Evolutionary conservation across 73 alveolate species (phyloP).

Genomic region (Paramecium primaurelia): DNA sequence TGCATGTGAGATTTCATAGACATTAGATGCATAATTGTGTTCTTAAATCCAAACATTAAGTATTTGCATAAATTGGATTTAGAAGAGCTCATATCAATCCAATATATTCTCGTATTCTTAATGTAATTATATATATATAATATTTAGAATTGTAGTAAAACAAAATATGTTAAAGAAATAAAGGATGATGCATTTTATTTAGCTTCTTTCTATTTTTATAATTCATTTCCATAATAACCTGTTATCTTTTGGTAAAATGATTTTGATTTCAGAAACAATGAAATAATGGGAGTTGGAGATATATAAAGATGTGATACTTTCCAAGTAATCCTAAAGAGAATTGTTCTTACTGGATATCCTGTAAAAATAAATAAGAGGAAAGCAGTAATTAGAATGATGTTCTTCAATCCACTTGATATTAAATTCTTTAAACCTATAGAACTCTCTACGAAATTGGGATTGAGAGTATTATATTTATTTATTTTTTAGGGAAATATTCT

Average conservation of each 20-base stretch:
- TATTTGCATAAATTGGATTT: slow-evolving; percentile 92
- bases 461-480: slow-evolving; percentile 66
- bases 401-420: slow-evolving; percentile 87
- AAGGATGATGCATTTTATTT: slow-evolving; percentile 77
- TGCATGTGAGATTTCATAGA: slow-evolving; percentile 88
- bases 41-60: slow-evolving; percentile 76
- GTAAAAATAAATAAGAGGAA: slow-evolving; percentile 95
- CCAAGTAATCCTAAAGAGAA: slow-evolving; percentile 93
- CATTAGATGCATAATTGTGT: slow-evolving; percentile 69
- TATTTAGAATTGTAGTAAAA: slow-evolving; percentile 73
- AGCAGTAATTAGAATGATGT: slow-evolving; percentile 96
- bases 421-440: slow-evolving; percentile 98
- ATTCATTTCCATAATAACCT: slow-evolving; percentile 85
- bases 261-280: slow-evolving; percentile 68
- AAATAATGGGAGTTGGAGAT: slow-evolving; percentile 85
- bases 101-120: slow-evolving; percentile 74
- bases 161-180: slow-evolving; percentile 81
- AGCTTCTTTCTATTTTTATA: slow-evolving; percentile 83
- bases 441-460: slow-evolving; percentile 96
- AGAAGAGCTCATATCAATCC: slow-evolving; percentile 90
- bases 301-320: slow-evolving; percentile 89
- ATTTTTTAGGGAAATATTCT: slow-evolving; percentile 55
- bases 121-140: neutral
- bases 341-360: slow-evolving; percentile 99
- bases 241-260: slow-evolving; percentile 79